phyloP scores from a whole-genome alignment of 177 flowering plant genomes.

The Vitis hybrid region DNA sequence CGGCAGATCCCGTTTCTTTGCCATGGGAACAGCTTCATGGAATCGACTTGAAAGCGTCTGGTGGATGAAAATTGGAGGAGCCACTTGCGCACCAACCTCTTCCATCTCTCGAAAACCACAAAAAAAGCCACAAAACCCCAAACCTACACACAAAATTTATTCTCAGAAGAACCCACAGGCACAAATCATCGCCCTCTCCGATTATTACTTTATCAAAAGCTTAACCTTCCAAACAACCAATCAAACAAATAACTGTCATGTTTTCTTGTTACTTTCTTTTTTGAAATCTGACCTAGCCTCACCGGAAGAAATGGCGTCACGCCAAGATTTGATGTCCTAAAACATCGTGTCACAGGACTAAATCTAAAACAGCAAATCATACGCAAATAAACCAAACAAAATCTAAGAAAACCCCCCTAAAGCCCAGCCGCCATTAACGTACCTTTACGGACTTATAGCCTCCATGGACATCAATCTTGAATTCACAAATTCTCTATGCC shows the following conservation, averaged over 20 bases:
- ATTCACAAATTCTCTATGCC: too few relatives aligned
- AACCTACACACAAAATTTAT: constrained; percentile 3
- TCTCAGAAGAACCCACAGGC: neutral
- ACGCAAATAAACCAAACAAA: too few relatives aligned
- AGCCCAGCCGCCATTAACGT: too few relatives aligned
- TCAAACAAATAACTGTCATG: neutral
- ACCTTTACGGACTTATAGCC: too few relatives aligned
- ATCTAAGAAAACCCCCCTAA: too few relatives aligned
- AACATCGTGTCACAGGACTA: too few relatives aligned
- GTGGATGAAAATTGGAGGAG: constrained; percentile 60
- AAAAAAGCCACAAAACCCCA: neutral
- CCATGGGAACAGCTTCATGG: constrained; percentile 40
- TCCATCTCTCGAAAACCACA: constrained; percentile 41
- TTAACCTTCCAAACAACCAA: neutral
- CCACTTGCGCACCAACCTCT: constrained; percentile 65
- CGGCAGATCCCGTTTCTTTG: constrained; percentile 61
- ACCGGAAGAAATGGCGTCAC: too few relatives aligned
- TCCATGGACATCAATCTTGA: too few relatives aligned
- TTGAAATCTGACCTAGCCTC: too few relatives aligned
- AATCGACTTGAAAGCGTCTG: constrained; percentile 43
- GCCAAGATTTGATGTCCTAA: too few relatives aligned
- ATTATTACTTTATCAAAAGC: neutral
- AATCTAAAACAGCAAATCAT: too few relatives aligned
- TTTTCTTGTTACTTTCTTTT: too few relatives aligned
- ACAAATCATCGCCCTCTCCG: neutral